Percentiles rank a stretch among this genome's conserved stretches.
Conservation (phyloP, 352 stramenopile species). For the Pythium aphanidermatum region DNA sequence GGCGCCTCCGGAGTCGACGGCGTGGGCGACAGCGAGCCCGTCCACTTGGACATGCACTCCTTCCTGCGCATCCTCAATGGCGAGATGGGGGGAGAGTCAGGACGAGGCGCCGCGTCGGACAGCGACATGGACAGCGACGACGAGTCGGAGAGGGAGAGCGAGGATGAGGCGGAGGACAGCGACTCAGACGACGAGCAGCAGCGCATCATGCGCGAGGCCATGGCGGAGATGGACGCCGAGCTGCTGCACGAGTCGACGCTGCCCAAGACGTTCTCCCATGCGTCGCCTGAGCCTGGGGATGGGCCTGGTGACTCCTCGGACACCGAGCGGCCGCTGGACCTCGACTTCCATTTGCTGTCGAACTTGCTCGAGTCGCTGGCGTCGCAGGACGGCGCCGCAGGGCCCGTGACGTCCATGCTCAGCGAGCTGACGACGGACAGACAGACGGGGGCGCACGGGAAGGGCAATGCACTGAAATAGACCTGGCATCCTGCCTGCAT, state of each 20-base stretch:
- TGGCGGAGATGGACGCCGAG: slow-evolving; percentile 77
- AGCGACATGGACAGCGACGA: slow-evolving; percentile 33
- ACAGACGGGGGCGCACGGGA: too few species aligned
- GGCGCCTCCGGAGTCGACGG: slow-evolving; percentile 57
- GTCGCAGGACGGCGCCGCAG: slow-evolving; percentile 63
- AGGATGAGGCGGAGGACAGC: slow-evolving; percentile 22
- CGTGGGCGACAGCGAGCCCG: slow-evolving; percentile 41
- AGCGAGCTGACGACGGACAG: slow-evolving; percentile 37
- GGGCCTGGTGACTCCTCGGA: too few species aligned
- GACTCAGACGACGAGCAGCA: slow-evolving; percentile 26
- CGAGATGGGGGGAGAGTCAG: slow-evolving; percentile 7
- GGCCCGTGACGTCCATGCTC: slow-evolving; percentile 72
- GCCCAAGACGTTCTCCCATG: slow-evolving; percentile 45
- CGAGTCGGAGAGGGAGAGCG: slow-evolving; percentile 8
- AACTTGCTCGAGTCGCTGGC: slow-evolving; percentile 80
- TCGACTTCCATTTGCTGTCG: slow-evolving; percentile 80
- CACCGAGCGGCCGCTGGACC: slow-evolving; percentile 40
- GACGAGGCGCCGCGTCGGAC: slow-evolving; percentile 21
- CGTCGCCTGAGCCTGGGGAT: slow-evolving; percentile 4
- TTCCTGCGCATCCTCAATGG: slow-evolving; percentile 64
- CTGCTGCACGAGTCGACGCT: slow-evolving; percentile 46
- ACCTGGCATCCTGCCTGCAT: too few species aligned
- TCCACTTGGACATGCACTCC: slow-evolving; percentile 63
- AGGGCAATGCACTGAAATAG: too few species aligned
- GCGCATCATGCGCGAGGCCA: slow-evolving; percentile 38